These are phyloP conservation scores for Austroboletus rostrupii DNA, from an alignment of 1,284 basidiomycete genomes.

Conservation along the genomic window DNA sequence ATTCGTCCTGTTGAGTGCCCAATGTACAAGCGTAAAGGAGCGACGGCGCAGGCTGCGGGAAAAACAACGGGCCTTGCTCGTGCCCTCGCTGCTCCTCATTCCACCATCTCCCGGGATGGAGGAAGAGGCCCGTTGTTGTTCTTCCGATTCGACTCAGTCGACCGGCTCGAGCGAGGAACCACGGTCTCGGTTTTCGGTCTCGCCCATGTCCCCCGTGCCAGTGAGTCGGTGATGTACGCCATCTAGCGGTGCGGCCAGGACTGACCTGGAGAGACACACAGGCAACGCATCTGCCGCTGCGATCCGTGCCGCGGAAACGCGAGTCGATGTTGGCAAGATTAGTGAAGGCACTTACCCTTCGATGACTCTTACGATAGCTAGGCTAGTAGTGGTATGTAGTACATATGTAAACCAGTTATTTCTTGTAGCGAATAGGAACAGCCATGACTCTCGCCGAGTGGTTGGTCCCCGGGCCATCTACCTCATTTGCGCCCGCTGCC, in stretches of 20 bases:
- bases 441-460: too few relatives aligned
- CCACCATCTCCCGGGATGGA: not conserved
- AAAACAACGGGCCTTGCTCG: constrained; percentile 2
- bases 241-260: not conserved
- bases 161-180: constrained; percentile 18
- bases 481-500: constrained; percentile 9
- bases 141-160: constrained; percentile 8
- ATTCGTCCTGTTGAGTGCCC: constrained; percentile 13
- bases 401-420: not conserved
- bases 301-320: constrained; percentile 4
- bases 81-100: constrained; percentile 7
- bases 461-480: not conserved
- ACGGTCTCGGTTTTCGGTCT: constrained; percentile 21
- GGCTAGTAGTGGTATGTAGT: not conserved
- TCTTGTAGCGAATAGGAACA: too few relatives aligned
- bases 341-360: constrained; percentile 7
- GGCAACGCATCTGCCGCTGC: not conserved
- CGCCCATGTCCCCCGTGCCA: constrained; percentile 9
- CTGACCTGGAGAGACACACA: not conserved
- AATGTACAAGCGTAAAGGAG: constrained; percentile 18
- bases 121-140: not conserved
- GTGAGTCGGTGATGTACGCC: constrained; percentile 9
- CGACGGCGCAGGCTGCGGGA: constrained; percentile 15
- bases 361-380: not conserved
- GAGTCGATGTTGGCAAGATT: constrained; percentile 18